Base-by-base conservation (phyloP, 306 rosid species). In the Astragalus glycyphyllos region DNA sequence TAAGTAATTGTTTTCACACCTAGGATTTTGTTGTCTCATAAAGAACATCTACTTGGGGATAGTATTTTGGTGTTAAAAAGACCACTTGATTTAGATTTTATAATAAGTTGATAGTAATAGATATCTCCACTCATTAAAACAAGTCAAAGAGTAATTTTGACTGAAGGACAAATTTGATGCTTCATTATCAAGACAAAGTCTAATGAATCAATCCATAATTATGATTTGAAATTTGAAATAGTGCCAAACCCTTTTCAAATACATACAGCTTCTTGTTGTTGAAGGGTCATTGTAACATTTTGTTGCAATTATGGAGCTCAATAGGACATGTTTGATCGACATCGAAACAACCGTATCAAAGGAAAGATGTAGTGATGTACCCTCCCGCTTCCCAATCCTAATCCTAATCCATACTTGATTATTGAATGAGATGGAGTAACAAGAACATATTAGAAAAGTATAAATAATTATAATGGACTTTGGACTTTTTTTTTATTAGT, bases 251-350 rank as follows among this genome's bases (percentile, higher is more conserved):
- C 38, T 8, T 5, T 13, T 57, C 46, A 47, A 20, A 50, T 35
- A 34, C 58, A 7, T 6, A 35, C 40, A 60, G 60, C 29, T 61
- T 72, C 23, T 5, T 23, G n/a, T 5, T 23, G n/a, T 60, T 72
- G 69, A 61, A 35, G 62, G 77, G 14, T 61, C 50, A 58, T 45
- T 29, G 8, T 35, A 10, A 29, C 66, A 56, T 69, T 5, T 56
- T 44, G 12, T 70, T 44, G 56, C 45, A 70, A 70, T 57, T 42
- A 42, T 68, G 44, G n/a, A 69, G 57, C 47, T 48, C n/a, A 65
- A 12, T 5, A 29, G 48, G 34, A 65, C 7, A 31, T 31, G 47
- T 56, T n/a, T 35, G 56, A 41, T 26, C 56, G 57, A 9, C 34
- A 58, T 29, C 57, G 46, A 26, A 20, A 31, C 16, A 67, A 45